Evolutionary conservation across 495 filamentous ascomycete species (phyloP).

Genomic region (Terfezia claveryi): DNA sequence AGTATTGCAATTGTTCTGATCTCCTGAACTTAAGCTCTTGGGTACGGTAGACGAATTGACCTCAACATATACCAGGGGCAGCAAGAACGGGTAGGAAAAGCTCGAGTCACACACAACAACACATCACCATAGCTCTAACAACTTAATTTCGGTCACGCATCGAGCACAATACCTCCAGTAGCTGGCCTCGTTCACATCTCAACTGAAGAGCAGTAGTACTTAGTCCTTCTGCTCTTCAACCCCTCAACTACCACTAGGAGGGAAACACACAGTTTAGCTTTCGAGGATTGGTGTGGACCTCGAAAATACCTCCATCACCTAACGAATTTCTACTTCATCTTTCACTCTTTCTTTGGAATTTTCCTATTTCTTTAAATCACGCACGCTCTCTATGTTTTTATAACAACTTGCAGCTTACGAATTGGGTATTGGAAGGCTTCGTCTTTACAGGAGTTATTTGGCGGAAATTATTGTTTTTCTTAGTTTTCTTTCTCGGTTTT

Average conservation of each 20-base stretch:
- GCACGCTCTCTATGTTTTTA: neutral
- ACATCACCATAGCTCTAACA: no score
- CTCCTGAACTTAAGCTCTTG: no score
- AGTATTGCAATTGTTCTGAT: no score
- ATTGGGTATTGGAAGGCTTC: neutral
- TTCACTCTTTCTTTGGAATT: neutral
- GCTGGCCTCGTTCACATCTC: neutral
- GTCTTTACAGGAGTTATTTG: neutral
- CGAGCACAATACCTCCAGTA: neutral
- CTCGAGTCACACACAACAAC: no score
- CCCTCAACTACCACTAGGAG: neutral
- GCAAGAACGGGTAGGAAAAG: no score
- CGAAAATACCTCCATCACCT: neutral
- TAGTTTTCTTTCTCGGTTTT: neutral
- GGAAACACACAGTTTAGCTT: neutral
- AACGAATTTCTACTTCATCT: neutral
- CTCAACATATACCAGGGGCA: no score
- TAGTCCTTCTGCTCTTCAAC: neutral
- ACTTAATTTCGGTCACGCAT: no score
- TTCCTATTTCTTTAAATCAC: neutral
- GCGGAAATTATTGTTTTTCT: neutral
- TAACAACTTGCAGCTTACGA: neutral
- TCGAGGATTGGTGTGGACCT: neutral
- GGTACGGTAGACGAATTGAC: no score
- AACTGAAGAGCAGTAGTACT: neutral